Evolutionary conservation across 2,329 filamentous ascomycete species (phyloP).

Genomic region (Epichloe uncinata): DNA sequence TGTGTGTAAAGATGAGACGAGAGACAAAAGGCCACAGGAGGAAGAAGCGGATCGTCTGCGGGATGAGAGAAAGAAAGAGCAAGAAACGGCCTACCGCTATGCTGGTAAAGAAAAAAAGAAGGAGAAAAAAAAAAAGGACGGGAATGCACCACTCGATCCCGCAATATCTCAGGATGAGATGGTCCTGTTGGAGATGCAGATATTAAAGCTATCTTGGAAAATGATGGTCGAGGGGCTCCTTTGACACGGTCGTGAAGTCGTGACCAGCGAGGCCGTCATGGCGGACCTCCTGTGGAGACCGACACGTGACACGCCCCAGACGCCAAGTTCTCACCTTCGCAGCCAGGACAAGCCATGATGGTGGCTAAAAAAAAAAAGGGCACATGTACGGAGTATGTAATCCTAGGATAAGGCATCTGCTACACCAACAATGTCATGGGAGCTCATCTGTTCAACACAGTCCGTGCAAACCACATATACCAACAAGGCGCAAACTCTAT

Average conservation of each 20-base stretch:
- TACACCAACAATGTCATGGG: neutral
- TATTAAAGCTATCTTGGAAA: conserved; percentile 4
- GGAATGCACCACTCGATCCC: neutral
- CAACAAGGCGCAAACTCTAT: too few species aligned
- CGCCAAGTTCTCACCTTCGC: too few species aligned
- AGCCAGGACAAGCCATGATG: too few species aligned
- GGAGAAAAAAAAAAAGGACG: neutral
- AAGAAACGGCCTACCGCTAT: neutral
- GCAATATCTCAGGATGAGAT: conserved; percentile 10
- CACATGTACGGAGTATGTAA: too few species aligned
- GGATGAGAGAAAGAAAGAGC: neutral
- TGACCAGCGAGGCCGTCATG: conserved; percentile 19
- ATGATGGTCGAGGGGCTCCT: conserved; percentile 8
- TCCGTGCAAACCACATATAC: too few species aligned
- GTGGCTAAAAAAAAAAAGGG: too few species aligned
- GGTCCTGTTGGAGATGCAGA: conserved; percentile 17
- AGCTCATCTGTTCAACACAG: too few species aligned
- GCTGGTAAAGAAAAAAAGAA: neutral
- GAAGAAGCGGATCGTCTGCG: neutral
- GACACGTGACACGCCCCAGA: conserved; percentile 15
- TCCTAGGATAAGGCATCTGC: too few species aligned
- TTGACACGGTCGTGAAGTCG: conserved; percentile 5
- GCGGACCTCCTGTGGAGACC: conserved; percentile 8
- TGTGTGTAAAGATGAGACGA: neutral
- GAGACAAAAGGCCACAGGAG: neutral